Base-by-base conservation (phyloP, 1,139 yeast species). In the Scheffersomyces titani region DNA sequence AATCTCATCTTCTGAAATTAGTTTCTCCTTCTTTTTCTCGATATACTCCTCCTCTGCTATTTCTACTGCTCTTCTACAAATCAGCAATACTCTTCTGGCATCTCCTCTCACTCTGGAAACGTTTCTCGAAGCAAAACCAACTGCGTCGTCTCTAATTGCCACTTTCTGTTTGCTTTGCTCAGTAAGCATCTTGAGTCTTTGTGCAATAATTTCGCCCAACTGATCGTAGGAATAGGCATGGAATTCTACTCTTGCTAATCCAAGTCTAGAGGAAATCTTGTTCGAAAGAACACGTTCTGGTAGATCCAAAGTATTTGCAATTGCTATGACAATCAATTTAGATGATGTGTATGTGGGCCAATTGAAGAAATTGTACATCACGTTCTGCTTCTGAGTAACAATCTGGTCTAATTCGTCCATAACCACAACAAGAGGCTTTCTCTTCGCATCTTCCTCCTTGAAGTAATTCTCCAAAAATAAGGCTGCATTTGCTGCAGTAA, bases 51-150 rank as follows among this genome's bases (percentile, higher is more conserved):
- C 72, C 65, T 90, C 96, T 0, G 98, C 97, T 47, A 93, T 78
- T 68, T 92, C 98, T 6, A 93, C 90, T 0, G 98, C 98, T 58
- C 98, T 77, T 50, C 96, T 82, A 68, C 97, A 90, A 18, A 94
- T 90, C 58, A 90, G 90, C 56, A 96, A 76, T 0, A 97, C 98
- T 61, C 98, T 80, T 65, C 99, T 81, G 1, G 98, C 99, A 76
- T 94, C 99, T 57, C 99, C 99, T 70, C 96, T 90, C 4, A 94
- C 98, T 74, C 96, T 88, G 6, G 98, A 97, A 50, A 94, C 96
- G 71, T 92, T 92, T 71, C 98, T 83, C 0, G 98, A 86, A 0
- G 98, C 98, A 77, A 90, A 92, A 58, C 89, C 94, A 59, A 93
- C 84, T 0, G 99, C 98, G 68, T 90, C 97, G 22, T 80, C 76